Base-by-base conservation (phyloP, 2,329 filamentous ascomycete genomes). In the Seiridium cupressi region DNA sequence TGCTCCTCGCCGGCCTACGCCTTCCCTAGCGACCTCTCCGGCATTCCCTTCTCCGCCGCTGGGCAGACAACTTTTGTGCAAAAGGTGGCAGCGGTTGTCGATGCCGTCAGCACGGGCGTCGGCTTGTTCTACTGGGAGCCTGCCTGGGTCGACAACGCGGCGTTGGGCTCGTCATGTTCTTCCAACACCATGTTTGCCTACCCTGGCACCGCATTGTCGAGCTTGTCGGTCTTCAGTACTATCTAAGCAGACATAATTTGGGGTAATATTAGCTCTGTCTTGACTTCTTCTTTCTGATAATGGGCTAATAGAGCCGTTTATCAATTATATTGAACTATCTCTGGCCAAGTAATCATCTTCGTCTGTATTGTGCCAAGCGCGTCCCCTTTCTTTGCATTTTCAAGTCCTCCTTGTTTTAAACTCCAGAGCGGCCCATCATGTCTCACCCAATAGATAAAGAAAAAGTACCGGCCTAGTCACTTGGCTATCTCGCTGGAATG, bases 101-200 rank as follows among this genome's bases (percentile, higher is more conserved):
- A 77, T 1, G 79, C 74, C 1, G 81, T 86, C 0, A 77, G 72
- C 1, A 79, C 81, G 1, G 87, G 87, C 0, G 72, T 77, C 35
- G 89, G 88, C 0, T 49, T 92, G 6, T 91, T 88, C 63, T 92
- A 91, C 65, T 92, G 89, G 89, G 89, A 92, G 70, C 88, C 88
- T 0, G 86, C 84, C 0, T 92, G 88, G 88, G 77, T 91, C 63
- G 78, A 85, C 47, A 91, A 90, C 72, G 81, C 83, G 9, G 81
- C 73, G 0, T 72, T 91, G 56, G 88, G 88, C 1, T 89, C 86
- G 18, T 88, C 85, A 47, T 90, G 88, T 68, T 76, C 77, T 18
- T 85, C 85, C 65, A 89, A 88, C 72, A 77, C 86, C 49, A 79
- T 90, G 80, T 86, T 90, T 57, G 76, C 79, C 60, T 80, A 77